Evolutionary conservation across 192 early-diverging fungal species (phyloP).

Genomic region (Radiomyces spectabilis): DNA sequence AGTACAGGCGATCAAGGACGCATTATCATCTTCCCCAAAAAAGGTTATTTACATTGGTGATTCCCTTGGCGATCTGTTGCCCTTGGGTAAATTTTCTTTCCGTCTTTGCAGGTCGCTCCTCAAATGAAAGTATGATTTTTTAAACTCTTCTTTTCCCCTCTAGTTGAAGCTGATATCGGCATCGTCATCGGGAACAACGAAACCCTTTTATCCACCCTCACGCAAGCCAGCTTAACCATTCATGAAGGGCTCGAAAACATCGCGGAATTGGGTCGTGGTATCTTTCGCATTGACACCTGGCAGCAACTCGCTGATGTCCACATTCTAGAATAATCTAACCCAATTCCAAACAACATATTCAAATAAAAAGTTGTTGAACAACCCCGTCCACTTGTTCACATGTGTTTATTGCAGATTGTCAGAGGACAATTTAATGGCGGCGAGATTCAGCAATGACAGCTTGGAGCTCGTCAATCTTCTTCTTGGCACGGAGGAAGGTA

Average conservation of each 20-base stretch:
- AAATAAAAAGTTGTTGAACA: too few relatives aligned
- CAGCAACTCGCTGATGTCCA: too few relatives aligned
- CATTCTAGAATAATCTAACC: too few relatives aligned
- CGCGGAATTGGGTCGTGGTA: too few relatives aligned
- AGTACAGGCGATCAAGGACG: too few relatives aligned
- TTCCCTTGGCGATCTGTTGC: neutral
- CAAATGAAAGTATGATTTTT: neutral
- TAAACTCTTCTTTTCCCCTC: neutral
- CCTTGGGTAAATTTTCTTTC: neutral
- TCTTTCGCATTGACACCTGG: too few relatives aligned
- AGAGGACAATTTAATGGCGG: constrained; percentile 38
- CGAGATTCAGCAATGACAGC: constrained; percentile 90
- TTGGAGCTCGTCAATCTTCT: constrained; percentile 97
- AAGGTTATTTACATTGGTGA: constrained; percentile 3
- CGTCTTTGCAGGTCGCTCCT: too few relatives aligned
- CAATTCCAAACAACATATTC: too few relatives aligned
- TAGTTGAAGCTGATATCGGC: neutral
- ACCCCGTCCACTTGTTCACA: too few relatives aligned
- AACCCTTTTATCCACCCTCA: neutral
- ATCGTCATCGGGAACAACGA: neutral
- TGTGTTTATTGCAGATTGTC: too few relatives aligned
- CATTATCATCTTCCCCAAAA: too few relatives aligned
- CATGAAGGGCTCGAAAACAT: neutral
- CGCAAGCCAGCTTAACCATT: neutral
- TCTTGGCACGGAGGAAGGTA: constrained; percentile 94